These are phyloP conservation scores for Aurifilum marmelostoma DNA, from an alignment of 2,329 filamentous ascomycete species.

Conservation along the genomic window DNA sequence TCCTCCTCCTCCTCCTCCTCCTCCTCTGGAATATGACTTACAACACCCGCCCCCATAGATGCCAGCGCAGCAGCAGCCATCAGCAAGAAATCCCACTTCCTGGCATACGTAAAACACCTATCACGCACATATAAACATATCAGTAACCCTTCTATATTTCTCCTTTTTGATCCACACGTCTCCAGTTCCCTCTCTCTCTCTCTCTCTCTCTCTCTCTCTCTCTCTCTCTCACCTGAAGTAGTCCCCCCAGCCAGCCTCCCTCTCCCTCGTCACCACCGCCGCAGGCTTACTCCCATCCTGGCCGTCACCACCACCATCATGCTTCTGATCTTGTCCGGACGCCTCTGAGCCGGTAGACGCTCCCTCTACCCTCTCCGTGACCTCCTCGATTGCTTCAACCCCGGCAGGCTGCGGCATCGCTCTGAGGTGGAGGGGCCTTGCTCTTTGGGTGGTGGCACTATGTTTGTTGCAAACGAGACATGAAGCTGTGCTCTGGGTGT, in stretches of 20 bases:
- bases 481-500: neutral
- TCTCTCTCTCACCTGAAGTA: slow-evolving; percentile 19
- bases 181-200: too few relatives aligned
- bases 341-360: slow-evolving; percentile 1
- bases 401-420: slow-evolving; percentile 1
- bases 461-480: neutral
- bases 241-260: slow-evolving; percentile 25
- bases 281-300: neutral
- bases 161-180: neutral
- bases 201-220: too few relatives aligned
- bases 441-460: neutral
- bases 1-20: too few relatives aligned
- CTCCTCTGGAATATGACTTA: slow-evolving; percentile 6
- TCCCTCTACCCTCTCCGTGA: slow-evolving; percentile 3
- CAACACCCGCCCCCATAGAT: slow-evolving; percentile 54
- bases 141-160: neutral
- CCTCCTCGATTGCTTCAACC: neutral
- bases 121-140: neutral
- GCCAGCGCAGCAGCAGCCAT: slow-evolving; percentile 51
- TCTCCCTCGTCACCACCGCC: slow-evolving; percentile 10
- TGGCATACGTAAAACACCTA: slow-evolving; percentile 55
- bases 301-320: neutral
- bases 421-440: neutral
- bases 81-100: slow-evolving; percentile 53
- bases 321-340: neutral